Percentiles rank a stretch among this genome's conserved stretches.
These are phyloP conservation scores for Coemansia sp. DNA, from an alignment of 192 early-diverging fungal genomes.

Conservation along the genomic window DNA sequence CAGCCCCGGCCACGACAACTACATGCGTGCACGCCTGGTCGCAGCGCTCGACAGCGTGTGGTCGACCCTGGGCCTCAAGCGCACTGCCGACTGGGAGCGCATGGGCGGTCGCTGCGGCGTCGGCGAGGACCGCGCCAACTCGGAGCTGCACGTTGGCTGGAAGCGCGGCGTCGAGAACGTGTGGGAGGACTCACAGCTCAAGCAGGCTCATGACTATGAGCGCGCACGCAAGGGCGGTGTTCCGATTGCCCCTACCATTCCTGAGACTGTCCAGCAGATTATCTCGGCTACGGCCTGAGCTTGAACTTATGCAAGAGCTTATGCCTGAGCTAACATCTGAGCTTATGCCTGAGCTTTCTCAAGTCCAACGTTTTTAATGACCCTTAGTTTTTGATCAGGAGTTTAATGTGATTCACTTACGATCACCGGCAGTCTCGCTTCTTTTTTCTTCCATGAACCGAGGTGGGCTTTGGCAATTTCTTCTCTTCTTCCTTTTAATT, in stretches of 20 bases:
- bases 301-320: no score
- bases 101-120: constrained; percentile 89
- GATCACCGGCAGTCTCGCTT: not conserved
- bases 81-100: constrained; percentile 79
- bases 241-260: constrained; percentile 36
- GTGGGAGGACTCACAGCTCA: constrained; percentile 50
- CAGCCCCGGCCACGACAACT: constrained; percentile 85
- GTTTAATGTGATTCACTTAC: not conserved
- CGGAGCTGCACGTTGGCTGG: constrained; percentile 48
- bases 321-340: no score
- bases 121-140: constrained; percentile 56
- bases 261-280: constrained; percentile 42
- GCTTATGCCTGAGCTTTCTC: no score
- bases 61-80: constrained; percentile 82
- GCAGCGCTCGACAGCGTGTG: constrained; percentile 82
- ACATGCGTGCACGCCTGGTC: constrained; percentile 83
- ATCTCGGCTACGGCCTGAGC: constrained; percentile 1
- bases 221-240: constrained; percentile 46
- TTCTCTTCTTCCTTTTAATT: not conserved
- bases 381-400: not conserved
- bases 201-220: constrained; percentile 47
- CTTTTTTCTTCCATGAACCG: not conserved
- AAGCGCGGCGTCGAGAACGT: constrained; percentile 49
- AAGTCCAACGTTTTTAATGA: not conserved
- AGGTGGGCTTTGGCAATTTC: not conserved